Percentiles rank a stretch among this genome's conserved stretches.
These are phyloP conservation scores for Pascua sp. DNA, from an alignment of 1,284 basidiomycete species.

Conservation along the genomic window DNA sequence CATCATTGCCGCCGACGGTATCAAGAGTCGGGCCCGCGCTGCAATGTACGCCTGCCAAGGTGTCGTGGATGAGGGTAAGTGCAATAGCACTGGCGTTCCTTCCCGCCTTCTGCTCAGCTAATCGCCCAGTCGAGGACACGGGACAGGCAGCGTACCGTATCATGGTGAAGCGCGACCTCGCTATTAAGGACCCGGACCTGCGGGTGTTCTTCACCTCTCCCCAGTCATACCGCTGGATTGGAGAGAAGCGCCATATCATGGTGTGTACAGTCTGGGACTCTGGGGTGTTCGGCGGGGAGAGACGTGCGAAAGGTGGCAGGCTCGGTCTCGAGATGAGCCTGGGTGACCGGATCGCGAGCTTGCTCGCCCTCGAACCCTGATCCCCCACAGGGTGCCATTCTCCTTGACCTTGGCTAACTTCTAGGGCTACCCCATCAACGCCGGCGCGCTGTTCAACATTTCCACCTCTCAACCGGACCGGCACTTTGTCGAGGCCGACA, in stretches of 20 bases:
- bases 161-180: constrained; percentile 31
- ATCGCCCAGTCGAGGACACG: constrained; percentile 34
- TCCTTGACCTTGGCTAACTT: no score
- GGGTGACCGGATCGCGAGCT: no score
- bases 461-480: constrained; percentile 45
- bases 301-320: not conserved
- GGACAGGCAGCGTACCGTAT: constrained; percentile 50
- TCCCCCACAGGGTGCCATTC: no score
- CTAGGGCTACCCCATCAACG: constrained; percentile 45
- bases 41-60: constrained; percentile 36
- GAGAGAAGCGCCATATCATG: constrained; percentile 44
- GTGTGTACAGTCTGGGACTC: constrained; percentile 5
- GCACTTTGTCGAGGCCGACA: constrained; percentile 34
- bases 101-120: not conserved
- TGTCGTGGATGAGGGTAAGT: constrained; percentile 29
- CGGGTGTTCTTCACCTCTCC: constrained; percentile 35
- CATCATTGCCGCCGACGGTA: constrained; percentile 44
- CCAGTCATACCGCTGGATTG: constrained; percentile 47
- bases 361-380: not conserved
- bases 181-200: constrained; percentile 41
- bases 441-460: constrained; percentile 43
- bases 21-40: constrained; percentile 37
- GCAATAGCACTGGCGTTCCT: no score
- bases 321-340: not conserved
- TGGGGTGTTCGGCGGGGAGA: not conserved